A percentile compares a stretch with the other conserved stretches of the same genome.
These are phyloP conservation scores for Mucor saturninus DNA, from an alignment of 371 early-diverging fungal species.

Conservation along the genomic window DNA sequence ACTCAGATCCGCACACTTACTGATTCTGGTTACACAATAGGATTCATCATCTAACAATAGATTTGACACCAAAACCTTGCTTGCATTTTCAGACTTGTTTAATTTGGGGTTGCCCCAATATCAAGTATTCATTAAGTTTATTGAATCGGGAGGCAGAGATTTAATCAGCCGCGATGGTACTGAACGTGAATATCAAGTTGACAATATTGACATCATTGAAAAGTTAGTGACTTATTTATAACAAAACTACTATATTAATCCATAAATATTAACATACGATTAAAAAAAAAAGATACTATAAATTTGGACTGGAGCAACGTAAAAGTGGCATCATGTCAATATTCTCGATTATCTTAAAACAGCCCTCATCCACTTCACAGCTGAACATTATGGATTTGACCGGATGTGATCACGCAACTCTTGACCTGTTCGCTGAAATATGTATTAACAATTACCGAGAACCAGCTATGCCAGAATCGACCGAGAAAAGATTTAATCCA, in stretches of 20 bases:
- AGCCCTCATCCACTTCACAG: neutral
- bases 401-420: neutral
- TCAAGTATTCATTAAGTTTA: slow-evolving; percentile 8
- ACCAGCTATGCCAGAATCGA: neutral
- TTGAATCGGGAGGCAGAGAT: slow-evolving; percentile 1
- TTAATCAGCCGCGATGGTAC: slow-evolving; percentile 4
- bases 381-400: slow-evolving; percentile 9
- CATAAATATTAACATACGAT: neutral
- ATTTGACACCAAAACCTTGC: slow-evolving; percentile 2
- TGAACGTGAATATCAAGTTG: slow-evolving; percentile 4
- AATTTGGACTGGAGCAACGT: slow-evolving; percentile 5
- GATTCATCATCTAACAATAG: slow-evolving; percentile 10
- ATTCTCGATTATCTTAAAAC: slow-evolving; percentile 6
- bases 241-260: neutral
- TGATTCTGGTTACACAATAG: slow-evolving; percentile 5
- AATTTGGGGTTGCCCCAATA: neutral
- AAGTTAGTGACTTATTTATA: slow-evolving; percentile 1
- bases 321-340: slow-evolving; percentile 2
- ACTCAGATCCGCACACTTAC: neutral
- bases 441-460: neutral
- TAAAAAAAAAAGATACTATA: slow-evolving; percentile 4
- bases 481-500: neutral
- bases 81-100: slow-evolving; percentile 7
- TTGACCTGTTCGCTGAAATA: neutral
- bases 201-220: slow-evolving; percentile 2